These are phyloP conservation scores for Artemisia tridentata DNA, from an alignment of 129 eudicot genomes.

Conservation along the genomic window DNA sequence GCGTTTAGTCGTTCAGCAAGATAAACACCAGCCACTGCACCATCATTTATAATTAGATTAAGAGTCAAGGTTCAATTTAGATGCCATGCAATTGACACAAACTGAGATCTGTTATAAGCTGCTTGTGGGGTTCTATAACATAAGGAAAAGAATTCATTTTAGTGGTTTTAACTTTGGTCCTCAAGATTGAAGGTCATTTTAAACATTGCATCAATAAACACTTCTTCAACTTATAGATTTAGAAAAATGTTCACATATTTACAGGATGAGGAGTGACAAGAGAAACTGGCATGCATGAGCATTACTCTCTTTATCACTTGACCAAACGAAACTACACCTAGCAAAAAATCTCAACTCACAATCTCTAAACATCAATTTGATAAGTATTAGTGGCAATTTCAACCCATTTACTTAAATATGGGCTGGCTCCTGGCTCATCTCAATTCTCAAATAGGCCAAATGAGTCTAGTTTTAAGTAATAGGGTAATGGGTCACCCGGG, in stretches of 20 bases:
- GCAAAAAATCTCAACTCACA: no score
- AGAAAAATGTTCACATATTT: no score
- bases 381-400: neutral
- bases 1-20: slow-evolving; percentile 79
- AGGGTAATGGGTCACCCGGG: neutral
- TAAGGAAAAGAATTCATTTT: neutral
- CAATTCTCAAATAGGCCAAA: neutral
- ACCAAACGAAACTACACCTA: no score
- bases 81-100: slow-evolving; percentile 13
- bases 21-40: slow-evolving; percentile 90
- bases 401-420: neutral
- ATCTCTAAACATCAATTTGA: no score
- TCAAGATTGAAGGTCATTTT: slow-evolving; percentile 9
- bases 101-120: slow-evolving; percentile 10
- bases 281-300: no score
- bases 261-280: no score
- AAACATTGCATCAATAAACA: slow-evolving; percentile 8
- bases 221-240: no score
- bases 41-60: slow-evolving; percentile 3
- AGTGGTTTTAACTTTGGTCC: neutral
- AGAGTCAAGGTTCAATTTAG: neutral
- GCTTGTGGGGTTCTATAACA: neutral
- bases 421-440: neutral
- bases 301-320: no score
- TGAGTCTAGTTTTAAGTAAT: neutral